Conservation (phyloP, 495 filamentous ascomycete genomes). For the Hypoxylon lenormandii region DNA sequence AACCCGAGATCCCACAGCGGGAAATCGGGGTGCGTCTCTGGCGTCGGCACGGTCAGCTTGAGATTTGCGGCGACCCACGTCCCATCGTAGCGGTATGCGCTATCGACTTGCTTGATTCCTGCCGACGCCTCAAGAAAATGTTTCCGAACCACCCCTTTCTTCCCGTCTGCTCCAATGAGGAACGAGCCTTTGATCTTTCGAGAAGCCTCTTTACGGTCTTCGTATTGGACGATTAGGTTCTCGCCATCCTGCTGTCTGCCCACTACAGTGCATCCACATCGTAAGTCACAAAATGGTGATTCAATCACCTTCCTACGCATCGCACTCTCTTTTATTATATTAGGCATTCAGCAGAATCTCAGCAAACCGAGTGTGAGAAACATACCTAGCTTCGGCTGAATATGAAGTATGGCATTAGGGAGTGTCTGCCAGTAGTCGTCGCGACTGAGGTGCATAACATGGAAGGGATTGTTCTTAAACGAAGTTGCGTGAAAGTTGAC, state of each 20-base stretch:
- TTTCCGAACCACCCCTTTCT: slow-evolving; percentile 64
- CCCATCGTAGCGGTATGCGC: slow-evolving; percentile 60
- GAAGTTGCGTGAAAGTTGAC: slow-evolving; percentile 47
- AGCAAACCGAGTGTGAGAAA: not conserved
- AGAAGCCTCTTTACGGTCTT: slow-evolving; percentile 44
- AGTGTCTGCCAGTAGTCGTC: slow-evolving; percentile 38
- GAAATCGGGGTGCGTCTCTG: slow-evolving; percentile 62
- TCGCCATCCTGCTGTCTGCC: slow-evolving; percentile 50
- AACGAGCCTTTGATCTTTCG: slow-evolving; percentile 53
- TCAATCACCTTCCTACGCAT: slow-evolving; percentile 35
- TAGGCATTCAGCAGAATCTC: slow-evolving; percentile 26
- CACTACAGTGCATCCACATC: slow-evolving; percentile 52
- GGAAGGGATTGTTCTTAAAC: slow-evolving; percentile 36
- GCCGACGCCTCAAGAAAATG: slow-evolving; percentile 62
- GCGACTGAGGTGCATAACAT: not conserved
- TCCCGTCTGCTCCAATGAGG: slow-evolving; percentile 65
- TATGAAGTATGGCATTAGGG: slow-evolving; percentile 42
- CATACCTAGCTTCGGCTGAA: slow-evolving; percentile 48
- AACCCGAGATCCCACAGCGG: slow-evolving; percentile 64
- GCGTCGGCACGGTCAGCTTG: slow-evolving; percentile 60
- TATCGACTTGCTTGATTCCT: slow-evolving; percentile 56
- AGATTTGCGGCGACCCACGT: slow-evolving; percentile 67
- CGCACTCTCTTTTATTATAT: slow-evolving; percentile 48
- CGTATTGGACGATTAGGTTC: slow-evolving; percentile 54
- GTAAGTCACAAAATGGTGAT: slow-evolving; percentile 50